phyloP scores from a whole-genome alignment of 441 rosid species.

The Gossypium trilobum region DNA sequence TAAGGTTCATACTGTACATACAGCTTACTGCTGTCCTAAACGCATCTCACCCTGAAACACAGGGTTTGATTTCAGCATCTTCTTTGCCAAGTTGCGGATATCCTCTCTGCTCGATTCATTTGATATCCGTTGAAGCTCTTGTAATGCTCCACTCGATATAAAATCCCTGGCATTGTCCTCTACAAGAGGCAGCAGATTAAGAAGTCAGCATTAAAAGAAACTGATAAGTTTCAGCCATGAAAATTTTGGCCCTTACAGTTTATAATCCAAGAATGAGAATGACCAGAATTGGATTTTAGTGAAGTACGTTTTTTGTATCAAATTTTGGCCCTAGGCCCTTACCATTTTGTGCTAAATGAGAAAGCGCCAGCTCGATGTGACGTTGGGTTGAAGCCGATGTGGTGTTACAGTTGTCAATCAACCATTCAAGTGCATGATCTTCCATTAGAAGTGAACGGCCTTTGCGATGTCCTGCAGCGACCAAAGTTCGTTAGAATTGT shows the following conservation, averaged over 20 bases:
- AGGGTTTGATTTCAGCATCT: slow-evolving; percentile 55
- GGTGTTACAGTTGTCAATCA: slow-evolving; percentile 47
- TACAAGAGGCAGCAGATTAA: slow-evolving; percentile 24
- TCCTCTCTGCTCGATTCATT: slow-evolving; percentile 81
- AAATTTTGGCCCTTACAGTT: not conserved
- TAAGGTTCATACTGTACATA: not conserved
- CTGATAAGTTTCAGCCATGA: not conserved
- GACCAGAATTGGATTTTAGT: too few species aligned
- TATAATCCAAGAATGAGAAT: too few species aligned
- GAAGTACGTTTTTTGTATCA: too few species aligned
- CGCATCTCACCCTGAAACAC: slow-evolving; percentile 32
- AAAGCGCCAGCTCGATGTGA: slow-evolving; percentile 81
- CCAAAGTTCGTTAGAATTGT: slow-evolving; percentile 5
- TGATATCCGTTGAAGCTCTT: slow-evolving; percentile 62
- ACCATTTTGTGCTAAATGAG: slow-evolving; percentile 96
- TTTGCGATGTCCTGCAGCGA: slow-evolving; percentile 56
- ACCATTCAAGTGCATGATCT: slow-evolving; percentile 67
- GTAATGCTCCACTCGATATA: slow-evolving; percentile 47
- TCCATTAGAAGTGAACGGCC: slow-evolving; percentile 70
- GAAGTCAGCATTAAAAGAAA: not conserved
- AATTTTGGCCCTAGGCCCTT: slow-evolving; percentile 7
- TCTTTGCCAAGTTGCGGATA: slow-evolving; percentile 74
- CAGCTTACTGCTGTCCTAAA: slow-evolving; percentile 11
- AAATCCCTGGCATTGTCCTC: slow-evolving; percentile 66
- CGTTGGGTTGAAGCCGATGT: slow-evolving; percentile 62